Conservation (phyloP, 2,329 filamentous ascomycete genomes). For the Ploettnerulaceae sp. region DNA sequence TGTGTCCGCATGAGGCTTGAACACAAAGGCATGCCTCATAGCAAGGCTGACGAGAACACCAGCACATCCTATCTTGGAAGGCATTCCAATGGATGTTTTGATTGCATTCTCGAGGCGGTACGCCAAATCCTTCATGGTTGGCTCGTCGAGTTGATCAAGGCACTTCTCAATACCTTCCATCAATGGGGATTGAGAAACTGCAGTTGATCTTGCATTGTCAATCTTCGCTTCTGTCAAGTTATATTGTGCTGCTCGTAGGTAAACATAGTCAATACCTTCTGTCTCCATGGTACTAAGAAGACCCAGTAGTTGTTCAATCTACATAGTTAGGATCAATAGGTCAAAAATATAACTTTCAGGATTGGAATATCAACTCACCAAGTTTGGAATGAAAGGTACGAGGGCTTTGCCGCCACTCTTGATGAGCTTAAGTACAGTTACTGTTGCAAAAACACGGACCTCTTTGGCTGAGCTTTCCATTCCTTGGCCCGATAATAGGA, state of each 20-base stretch:
- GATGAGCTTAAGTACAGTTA: slow-evolving; percentile 80
- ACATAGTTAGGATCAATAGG: neutral
- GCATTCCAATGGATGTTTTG: slow-evolving; percentile 82
- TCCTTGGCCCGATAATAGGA: slow-evolving; percentile 81
- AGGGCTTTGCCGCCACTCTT: slow-evolving; percentile 81
- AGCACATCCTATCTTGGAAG: slow-evolving; percentile 88
- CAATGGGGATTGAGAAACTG: slow-evolving; percentile 80
- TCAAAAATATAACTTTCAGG: neutral
- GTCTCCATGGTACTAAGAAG: slow-evolving; percentile 85
- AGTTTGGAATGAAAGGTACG: slow-evolving; percentile 72
- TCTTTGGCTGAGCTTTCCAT: slow-evolving; percentile 86
- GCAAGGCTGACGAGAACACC: slow-evolving; percentile 80
- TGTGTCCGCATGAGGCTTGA: slow-evolving; percentile 67
- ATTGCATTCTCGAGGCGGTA: slow-evolving; percentile 72
- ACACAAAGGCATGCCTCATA: slow-evolving; percentile 70
- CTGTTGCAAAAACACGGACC: slow-evolving; percentile 76
- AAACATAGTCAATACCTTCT: slow-evolving; percentile 85
- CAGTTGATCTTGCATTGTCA: slow-evolving; percentile 77
- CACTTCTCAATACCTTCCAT: slow-evolving; percentile 89
- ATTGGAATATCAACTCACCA: slow-evolving; percentile 37
- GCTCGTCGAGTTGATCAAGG: slow-evolving; percentile 74
- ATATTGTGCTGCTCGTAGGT: slow-evolving; percentile 78
- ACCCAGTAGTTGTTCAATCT: slow-evolving; percentile 70
- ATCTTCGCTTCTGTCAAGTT: slow-evolving; percentile 85
- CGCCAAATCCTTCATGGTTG: slow-evolving; percentile 70